Percentiles rank a stretch among this genome's conserved stretches.
Evolutionary conservation across 1,284 basidiomycete species (phyloP).

Genomic region (Omphalotus olearius): DNA sequence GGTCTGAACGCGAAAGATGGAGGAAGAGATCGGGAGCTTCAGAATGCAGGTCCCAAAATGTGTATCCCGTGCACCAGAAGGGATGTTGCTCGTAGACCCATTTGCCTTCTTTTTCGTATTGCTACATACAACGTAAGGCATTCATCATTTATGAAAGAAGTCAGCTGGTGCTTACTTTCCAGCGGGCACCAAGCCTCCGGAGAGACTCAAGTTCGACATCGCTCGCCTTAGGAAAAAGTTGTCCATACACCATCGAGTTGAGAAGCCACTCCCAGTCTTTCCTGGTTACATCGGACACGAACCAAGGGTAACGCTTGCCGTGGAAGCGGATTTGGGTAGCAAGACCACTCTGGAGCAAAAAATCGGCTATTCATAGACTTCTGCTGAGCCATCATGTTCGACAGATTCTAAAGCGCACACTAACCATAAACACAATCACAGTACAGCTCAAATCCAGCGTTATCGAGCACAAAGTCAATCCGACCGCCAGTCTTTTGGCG

Average conservation of each 20-base stretch:
- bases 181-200: constrained; percentile 77
- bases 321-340: constrained; percentile 89
- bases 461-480: constrained; percentile 88
- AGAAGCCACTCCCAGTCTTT: constrained; percentile 96
- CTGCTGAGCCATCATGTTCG: background rate
- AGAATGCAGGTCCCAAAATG: constrained; percentile 87
- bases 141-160: constrained; percentile 6
- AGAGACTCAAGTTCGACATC: constrained; percentile 84
- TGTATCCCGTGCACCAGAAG: constrained; percentile 96
- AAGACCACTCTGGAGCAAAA: constrained; percentile 88
- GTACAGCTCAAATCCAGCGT: constrained; percentile 93
- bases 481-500: constrained; percentile 72
- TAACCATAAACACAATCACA: constrained; percentile 94
- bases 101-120: constrained; percentile 91
- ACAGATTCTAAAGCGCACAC: constrained; percentile 18
- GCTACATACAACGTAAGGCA: constrained; percentile 34
- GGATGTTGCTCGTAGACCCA: constrained; percentile 97
- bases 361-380: constrained; percentile 55
- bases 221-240: constrained; percentile 79
- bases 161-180: constrained; percentile 64
- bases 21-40: constrained; percentile 95
- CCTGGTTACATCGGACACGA: constrained; percentile 95
- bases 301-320: constrained; percentile 89
- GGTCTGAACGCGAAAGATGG: constrained; percentile 84
- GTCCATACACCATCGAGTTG: constrained; percentile 84